Evolutionary conservation across 164 flowering plant genomes (phyloP), one percentile per base, ranked within the genome.

Genomic region (Macadamia tetraphylla): DNA sequence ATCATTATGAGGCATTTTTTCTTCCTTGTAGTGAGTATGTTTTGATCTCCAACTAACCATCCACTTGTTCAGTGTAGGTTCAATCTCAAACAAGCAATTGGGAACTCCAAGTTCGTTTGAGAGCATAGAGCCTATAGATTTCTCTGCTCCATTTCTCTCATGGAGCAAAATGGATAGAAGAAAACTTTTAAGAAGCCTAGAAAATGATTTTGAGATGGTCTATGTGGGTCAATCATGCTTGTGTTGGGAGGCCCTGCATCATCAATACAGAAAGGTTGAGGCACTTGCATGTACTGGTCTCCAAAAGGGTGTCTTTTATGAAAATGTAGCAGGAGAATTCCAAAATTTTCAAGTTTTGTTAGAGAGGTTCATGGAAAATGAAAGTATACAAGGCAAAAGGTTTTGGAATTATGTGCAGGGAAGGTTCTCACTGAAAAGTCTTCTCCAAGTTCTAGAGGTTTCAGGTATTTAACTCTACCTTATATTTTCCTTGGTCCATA

Each of bases 171-270:
- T 62, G 67, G 67, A 68, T 8, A 81, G 52, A 71, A 81, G 74
- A 70, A 79, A 66, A 69, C 72, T 84, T 9, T 18, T 80, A 9
- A 79, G 56, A 73, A 82, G 87, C 67, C 14, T 88, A 58, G 82
- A 84, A 55, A 74, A 74, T 72, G 88, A 84, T 46, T 52, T 52
- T 17, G 57, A 52, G 57, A 52, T 2, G 17, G 57, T 52, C 6
- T 52, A 52, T 52, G 57, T 86, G 53, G 90, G 84, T 29, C 87
- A 88, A 68, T 61, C 79, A 62, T 88, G 88, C 77, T 69, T 86
- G 67, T 75, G 84, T 49, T 88, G 88, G 90, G 90, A 84, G 59
- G 88, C 90, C 13, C 86, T 87, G 44, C 75, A 81, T 63, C 78
- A 84, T 35, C 88, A 80, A 58, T 85, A 85, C 66, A 59, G 57